Percentiles rank a stretch among this genome's conserved stretches.
Conservation (phyloP, 1,284 basidiomycete genomes). For the Fomitopsis palustris region DNA sequence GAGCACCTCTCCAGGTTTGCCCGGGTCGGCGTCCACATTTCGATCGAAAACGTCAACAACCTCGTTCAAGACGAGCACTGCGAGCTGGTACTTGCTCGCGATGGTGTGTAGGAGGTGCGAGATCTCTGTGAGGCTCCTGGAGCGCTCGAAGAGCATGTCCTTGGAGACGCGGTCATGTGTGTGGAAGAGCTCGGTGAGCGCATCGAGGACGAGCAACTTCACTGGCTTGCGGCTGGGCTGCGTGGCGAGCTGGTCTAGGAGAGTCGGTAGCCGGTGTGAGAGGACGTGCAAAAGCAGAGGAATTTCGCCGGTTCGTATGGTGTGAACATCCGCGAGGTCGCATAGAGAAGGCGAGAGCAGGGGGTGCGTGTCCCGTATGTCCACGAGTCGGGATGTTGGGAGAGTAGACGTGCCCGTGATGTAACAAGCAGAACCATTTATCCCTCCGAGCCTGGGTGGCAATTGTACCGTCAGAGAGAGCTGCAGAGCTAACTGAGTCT, state of each 20-base stretch:
- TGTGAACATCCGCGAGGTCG: conserved; percentile 67
- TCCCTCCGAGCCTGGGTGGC: conserved; percentile 46
- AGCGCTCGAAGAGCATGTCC: conserved; percentile 62
- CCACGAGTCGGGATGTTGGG: conserved; percentile 61
- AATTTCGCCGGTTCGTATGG: conserved; percentile 53
- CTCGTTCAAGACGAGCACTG: conserved; percentile 83
- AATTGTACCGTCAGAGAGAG: conserved; percentile 75
- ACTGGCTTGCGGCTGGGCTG: conserved; percentile 44
- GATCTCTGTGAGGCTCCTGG: conserved; percentile 64
- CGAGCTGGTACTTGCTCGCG: conserved; percentile 60
- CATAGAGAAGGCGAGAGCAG: conserved; percentile 42
- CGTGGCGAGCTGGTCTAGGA: conserved; percentile 40
- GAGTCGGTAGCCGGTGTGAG: conserved; percentile 56
- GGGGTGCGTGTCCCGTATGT: conserved; percentile 52
- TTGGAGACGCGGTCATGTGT: conserved; percentile 51
- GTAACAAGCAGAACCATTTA: conserved; percentile 65
- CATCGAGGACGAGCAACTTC: conserved; percentile 77
- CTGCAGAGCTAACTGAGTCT: conserved; percentile 83
- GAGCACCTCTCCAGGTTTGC: conserved; percentile 36
- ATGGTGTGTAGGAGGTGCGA: conserved; percentile 66
- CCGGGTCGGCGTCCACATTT: conserved; percentile 19
- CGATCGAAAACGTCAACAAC: conserved; percentile 73
- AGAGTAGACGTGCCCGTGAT: conserved; percentile 73
- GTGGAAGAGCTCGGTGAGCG: conserved; percentile 79
- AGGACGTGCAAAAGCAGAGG: conserved; percentile 67